phyloP scores from a whole-genome alignment of 73 alveolate genomes.

The Stentor roeselii region DNA sequence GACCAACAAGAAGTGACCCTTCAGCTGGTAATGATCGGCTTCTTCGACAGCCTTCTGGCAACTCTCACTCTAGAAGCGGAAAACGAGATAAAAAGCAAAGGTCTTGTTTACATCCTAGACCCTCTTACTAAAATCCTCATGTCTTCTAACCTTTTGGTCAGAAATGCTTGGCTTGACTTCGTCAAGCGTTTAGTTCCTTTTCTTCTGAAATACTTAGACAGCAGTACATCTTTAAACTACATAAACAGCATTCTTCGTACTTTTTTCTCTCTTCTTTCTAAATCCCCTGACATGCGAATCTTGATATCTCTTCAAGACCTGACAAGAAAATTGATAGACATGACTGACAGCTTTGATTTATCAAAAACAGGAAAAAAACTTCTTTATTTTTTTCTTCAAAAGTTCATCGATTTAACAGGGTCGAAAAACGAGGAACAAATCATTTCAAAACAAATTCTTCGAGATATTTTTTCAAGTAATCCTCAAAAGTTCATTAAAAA shows the following conservation, averaged over 20 bases:
- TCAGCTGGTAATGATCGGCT: not conserved
- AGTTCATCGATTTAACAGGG: not conserved
- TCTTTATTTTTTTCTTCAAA: not conserved
- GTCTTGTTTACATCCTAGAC: not conserved
- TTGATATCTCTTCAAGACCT: not conserved
- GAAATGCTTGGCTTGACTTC: not conserved
- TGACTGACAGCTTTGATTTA: not conserved
- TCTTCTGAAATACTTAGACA: not conserved
- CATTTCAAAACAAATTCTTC: not conserved
- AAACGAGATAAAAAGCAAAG: not conserved
- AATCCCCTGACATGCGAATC: not conserved
- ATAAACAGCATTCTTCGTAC: too few relatives aligned
- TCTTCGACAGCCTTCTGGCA: not conserved
- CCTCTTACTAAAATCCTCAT: not conserved
- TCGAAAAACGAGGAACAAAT: not conserved
- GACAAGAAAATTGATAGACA: not conserved
- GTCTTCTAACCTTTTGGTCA: not conserved
- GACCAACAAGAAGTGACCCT: not conserved
- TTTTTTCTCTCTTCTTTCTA: not conserved
- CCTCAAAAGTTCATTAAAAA: not conserved
- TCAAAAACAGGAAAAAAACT: conserved; percentile 3
- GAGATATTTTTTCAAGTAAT: not conserved
- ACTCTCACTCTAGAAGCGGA: not conserved
- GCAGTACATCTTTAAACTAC: not conserved
- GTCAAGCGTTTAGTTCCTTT: not conserved